Evolutionary conservation across 345 rosid species (phyloP).

Genomic region (Mangifera indica): DNA sequence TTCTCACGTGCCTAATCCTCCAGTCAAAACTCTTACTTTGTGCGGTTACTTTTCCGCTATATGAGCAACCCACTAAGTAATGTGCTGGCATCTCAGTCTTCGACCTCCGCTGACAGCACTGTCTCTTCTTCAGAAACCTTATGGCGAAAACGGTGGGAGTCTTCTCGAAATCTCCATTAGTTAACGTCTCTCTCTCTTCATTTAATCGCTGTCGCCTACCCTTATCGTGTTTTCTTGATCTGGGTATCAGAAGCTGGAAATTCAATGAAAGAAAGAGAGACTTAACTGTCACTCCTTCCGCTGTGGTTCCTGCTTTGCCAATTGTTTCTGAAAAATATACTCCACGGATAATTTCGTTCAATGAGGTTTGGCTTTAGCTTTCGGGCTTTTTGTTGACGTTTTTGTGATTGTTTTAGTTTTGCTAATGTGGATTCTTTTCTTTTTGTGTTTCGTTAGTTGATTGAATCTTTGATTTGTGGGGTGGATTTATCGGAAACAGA

Average conservation of each 20-base stretch:
- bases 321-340: slow-evolving; percentile 26
- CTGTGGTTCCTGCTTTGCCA: slow-evolving; percentile 30
- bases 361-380: slow-evolving; percentile 19
- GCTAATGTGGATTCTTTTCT: not conserved
- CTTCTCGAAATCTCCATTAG: not conserved
- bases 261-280: slow-evolving; percentile 2
- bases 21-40: too few species aligned
- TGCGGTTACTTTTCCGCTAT: too few species aligned
- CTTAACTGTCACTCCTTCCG: not conserved
- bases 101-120: too few species aligned
- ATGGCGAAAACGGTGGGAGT: not conserved
- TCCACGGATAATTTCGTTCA: slow-evolving; percentile 39
- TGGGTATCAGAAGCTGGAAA: not conserved
- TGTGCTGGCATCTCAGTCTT: too few species aligned
- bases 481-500: slow-evolving; percentile 73
- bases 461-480: slow-evolving; percentile 60
- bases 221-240: not conserved
- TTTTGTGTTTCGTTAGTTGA: slow-evolving; percentile 38
- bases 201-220: slow-evolving; percentile 6
- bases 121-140: too few species aligned
- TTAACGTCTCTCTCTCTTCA: slow-evolving; percentile 15
- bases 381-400: not conserved
- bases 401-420: too few species aligned
- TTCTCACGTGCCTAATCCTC: too few species aligned
- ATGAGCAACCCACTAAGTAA: too few species aligned